Evolutionary conservation across 2,329 filamentous ascomycete genomes (phyloP).

Genomic region (Fusarium dlaminii): DNA sequence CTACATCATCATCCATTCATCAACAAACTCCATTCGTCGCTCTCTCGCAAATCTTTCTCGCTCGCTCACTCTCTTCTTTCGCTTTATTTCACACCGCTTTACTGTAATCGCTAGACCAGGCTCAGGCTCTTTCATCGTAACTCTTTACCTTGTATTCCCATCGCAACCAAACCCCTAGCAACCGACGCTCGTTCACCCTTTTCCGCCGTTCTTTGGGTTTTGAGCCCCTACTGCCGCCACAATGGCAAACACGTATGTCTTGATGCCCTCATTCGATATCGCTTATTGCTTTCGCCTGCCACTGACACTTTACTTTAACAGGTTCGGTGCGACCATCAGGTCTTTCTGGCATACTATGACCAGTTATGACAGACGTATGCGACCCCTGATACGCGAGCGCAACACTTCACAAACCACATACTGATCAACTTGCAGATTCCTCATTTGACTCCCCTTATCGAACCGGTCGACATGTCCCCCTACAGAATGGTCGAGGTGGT

Average conservation of each 20-base stretch:
- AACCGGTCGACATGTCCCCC: slow-evolving; percentile 87
- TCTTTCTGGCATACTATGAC: slow-evolving; percentile 96
- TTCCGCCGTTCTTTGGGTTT: slow-evolving; percentile 28
- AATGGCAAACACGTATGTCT: slow-evolving; percentile 47
- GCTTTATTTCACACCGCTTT: slow-evolving; percentile 11
- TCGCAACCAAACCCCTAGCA: slow-evolving; percentile 23
- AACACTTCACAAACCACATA: neutral
- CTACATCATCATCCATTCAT: slow-evolving; percentile 29
- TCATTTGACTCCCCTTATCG: slow-evolving; percentile 93
- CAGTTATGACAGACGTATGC: slow-evolving; percentile 73
- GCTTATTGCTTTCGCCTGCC: neutral
- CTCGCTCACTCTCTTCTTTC: slow-evolving; percentile 12
- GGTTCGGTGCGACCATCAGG: slow-evolving; percentile 78
- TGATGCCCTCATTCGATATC: neutral
- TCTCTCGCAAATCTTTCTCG: slow-evolving; percentile 10
- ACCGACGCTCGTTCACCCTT: slow-evolving; percentile 29
- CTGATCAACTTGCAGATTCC: slow-evolving; percentile 71
- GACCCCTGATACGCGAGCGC: slow-evolving; percentile 2
- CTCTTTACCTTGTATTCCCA: slow-evolving; percentile 15
- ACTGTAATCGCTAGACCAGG: slow-evolving; percentile 31
- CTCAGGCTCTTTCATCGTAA: slow-evolving; percentile 1
- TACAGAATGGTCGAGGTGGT: slow-evolving; percentile 82
- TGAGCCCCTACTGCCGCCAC: slow-evolving; percentile 32
- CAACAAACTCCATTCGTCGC: slow-evolving; percentile 10
- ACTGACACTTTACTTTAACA: slow-evolving; percentile 45